Conservation (phyloP, 495 filamentous ascomycete genomes). For the Aspergillus panamensis region DNA sequence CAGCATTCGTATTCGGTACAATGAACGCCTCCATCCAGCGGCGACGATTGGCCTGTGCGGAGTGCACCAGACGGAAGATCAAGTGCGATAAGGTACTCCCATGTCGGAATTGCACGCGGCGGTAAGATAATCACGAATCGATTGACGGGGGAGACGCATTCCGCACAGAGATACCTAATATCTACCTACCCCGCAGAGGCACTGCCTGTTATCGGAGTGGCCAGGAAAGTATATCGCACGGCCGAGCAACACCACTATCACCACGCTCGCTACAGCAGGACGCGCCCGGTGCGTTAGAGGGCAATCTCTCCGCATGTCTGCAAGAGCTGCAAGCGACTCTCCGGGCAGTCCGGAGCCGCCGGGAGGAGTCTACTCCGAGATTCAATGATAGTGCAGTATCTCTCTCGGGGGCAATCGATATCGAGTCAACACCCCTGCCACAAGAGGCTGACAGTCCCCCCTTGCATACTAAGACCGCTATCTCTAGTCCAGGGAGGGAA, state of each 20-base stretch:
- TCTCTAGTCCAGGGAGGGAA: neutral
- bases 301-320: neutral
- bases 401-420: neutral
- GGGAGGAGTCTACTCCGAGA: neutral
- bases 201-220: conserved; percentile 3
- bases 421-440: neutral
- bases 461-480: neutral
- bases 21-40: conserved; percentile 2
- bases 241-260: neutral
- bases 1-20: neutral
- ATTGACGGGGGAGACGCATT: neutral
- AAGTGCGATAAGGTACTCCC: conserved; percentile 13
- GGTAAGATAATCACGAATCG: neutral
- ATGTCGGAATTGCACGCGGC: conserved; percentile 7
- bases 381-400: neutral
- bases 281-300: neutral
- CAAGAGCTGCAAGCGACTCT: conserved; percentile 11
- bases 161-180: neutral
- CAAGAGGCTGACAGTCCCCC: neutral
- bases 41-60: conserved; percentile 7
- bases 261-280: neutral
- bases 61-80: conserved; percentile 7
- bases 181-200: neutral
- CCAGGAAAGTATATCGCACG: neutral
- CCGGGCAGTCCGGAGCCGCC: neutral